These are phyloP conservation scores for Phytophthora sojae DNA, from an alignment of 352 stramenopile species.

Conservation along the genomic window DNA sequence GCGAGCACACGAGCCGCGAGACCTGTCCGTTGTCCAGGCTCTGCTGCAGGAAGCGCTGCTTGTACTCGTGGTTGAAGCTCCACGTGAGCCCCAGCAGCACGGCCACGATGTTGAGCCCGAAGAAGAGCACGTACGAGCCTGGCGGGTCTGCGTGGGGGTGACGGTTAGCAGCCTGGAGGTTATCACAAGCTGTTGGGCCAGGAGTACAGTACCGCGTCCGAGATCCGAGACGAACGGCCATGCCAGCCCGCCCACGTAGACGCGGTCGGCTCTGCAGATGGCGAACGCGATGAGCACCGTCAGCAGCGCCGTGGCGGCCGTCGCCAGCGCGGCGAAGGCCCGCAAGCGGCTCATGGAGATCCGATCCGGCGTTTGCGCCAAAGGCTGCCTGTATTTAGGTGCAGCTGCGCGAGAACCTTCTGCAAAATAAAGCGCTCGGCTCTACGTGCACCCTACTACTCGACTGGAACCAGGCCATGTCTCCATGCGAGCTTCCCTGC, in stretches of 20 bases:
- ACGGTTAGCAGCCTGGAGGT: too few relatives aligned
- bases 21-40: constrained; percentile 48
- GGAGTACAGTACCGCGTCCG: constrained; percentile 51
- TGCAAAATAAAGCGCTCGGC: too few relatives aligned
- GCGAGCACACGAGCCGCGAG: constrained; percentile 28
- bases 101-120: constrained; percentile 54
- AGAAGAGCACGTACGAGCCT: constrained; percentile 58
- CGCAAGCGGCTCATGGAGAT: constrained; percentile 34
- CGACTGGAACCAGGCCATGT: too few relatives aligned
- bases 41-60: constrained; percentile 50
- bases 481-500: too few relatives aligned
- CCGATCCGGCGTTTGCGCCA: too few relatives aligned
- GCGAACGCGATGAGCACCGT: constrained; percentile 44
- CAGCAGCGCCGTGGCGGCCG: constrained; percentile 28
- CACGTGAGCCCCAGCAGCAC: constrained; percentile 59
- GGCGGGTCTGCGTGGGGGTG: too few relatives aligned
- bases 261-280: constrained; percentile 39
- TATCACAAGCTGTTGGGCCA: too few relatives aligned
- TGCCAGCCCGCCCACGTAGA: constrained; percentile 58
- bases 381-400: too few relatives aligned
- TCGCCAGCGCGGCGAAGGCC: constrained; percentile 28
- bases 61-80: constrained; percentile 70
- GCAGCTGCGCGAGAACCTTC: too few relatives aligned
- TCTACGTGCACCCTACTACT: too few relatives aligned
- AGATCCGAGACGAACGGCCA: constrained; percentile 75